Percentiles rank a stretch among this genome's conserved stretches.
These are phyloP conservation scores for Meira miltonrushii DNA, from an alignment of 1,284 basidiomycete genomes.

Conservation along the genomic window DNA sequence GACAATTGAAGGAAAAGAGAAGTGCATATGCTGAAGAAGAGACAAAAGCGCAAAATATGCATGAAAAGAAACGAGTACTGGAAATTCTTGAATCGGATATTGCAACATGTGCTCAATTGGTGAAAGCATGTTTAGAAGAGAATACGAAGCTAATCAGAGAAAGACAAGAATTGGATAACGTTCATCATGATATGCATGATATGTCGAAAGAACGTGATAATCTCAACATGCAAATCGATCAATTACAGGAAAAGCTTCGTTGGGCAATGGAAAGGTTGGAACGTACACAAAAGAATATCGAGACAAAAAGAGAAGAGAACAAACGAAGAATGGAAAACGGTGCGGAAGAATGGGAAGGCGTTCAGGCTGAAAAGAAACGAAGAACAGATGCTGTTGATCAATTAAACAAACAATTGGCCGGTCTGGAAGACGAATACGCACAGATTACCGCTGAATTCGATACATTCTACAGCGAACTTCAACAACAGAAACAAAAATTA, in stretches of 20 bases:
- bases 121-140: slow-evolving; percentile 4
- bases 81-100: slow-evolving; percentile 1
- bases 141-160: background rate
- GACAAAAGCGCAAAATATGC: slow-evolving; percentile 1
- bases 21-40: background rate
- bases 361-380: background rate
- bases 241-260: background rate
- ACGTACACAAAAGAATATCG: background rate
- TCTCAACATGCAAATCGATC: background rate
- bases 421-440: background rate
- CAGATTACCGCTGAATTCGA: background rate
- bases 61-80: slow-evolving; percentile 1
- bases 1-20: background rate
- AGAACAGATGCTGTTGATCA: background rate
- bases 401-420: background rate
- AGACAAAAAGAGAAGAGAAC: background rate
- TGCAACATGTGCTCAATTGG: background rate
- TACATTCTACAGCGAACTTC: background rate
- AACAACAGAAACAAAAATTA: background rate
- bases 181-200: background rate
- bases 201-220: background rate
- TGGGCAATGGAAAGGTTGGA: slow-evolving; percentile 2
- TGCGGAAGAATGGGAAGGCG: background rate
- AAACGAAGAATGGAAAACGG: background rate
- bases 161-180: background rate